A percentile compares a stretch with the other conserved stretches of the same genome.
phyloP scores from a whole-genome alignment of 495 filamentous ascomycete genomes.

The Bacidia gigantensis region DNA sequence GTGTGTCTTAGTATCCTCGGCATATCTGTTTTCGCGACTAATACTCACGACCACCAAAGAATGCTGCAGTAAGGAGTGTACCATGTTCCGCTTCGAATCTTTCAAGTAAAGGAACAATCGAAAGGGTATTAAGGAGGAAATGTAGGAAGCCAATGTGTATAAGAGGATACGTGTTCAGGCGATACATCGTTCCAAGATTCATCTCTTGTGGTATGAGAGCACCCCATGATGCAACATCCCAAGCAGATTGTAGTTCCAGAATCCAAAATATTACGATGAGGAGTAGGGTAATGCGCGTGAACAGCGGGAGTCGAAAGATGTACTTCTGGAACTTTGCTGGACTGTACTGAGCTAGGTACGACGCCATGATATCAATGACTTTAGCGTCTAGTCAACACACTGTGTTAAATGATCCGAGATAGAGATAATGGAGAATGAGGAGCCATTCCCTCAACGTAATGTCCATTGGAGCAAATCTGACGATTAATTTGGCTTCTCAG shows the following conservation, averaged over 20 bases:
- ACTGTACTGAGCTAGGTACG: slow-evolving; percentile 32
- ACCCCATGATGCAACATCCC: slow-evolving; percentile 60
- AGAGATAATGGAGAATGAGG: too few relatives aligned
- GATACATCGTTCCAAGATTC: slow-evolving; percentile 63
- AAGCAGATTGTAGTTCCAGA: slow-evolving; percentile 47
- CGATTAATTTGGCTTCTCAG: too few relatives aligned
- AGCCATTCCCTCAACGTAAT: too few relatives aligned
- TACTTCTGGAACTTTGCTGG: slow-evolving; percentile 48
- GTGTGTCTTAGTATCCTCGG: background rate
- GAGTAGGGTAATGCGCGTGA: slow-evolving; percentile 63
- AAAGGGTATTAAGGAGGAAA: slow-evolving; percentile 60
- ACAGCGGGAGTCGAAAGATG: slow-evolving; percentile 70
- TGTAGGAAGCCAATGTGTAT: slow-evolving; percentile 75
- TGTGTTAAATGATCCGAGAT: too few relatives aligned
- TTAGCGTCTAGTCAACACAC: too few relatives aligned
- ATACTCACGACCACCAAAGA: slow-evolving; percentile 84
- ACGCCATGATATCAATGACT: too few relatives aligned
- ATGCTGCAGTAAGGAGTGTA: slow-evolving; percentile 64
- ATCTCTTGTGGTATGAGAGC: slow-evolving; percentile 65
- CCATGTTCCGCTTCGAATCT: slow-evolving; percentile 90
- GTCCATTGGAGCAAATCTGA: too few relatives aligned
- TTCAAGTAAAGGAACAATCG: slow-evolving; percentile 72
- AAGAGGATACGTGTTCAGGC: slow-evolving; percentile 82
- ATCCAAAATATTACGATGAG: slow-evolving; percentile 56
- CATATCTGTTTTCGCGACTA: background rate